Conservation (phyloP, 148 eudicot genomes). For the Chenopodium quinoa region DNA sequence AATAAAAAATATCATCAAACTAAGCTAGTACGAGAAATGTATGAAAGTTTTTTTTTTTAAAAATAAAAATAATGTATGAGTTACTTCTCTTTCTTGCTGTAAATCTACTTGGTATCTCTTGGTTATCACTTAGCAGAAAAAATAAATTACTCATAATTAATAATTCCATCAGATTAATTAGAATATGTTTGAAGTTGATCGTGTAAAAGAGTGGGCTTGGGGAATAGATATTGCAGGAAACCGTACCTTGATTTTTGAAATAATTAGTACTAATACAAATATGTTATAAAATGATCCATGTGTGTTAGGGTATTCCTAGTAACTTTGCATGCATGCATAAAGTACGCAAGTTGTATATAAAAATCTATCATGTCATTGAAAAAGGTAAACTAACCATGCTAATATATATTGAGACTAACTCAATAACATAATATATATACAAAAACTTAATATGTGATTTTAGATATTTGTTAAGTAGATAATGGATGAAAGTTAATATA, state of each 20-base stretch:
- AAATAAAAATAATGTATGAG: no score
- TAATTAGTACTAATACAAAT: not conserved
- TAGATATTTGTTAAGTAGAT: no score
- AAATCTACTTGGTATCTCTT: not conserved
- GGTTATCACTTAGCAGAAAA: not conserved
- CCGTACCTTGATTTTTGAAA: conserved; percentile 10
- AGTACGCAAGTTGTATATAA: not conserved
- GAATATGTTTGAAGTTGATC: not conserved
- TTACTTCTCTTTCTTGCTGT: not conserved
- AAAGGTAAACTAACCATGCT: no score
- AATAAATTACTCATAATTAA: not conserved
- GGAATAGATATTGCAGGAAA: conserved; percentile 10
- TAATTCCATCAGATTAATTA: not conserved
- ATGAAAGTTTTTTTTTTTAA: no score
- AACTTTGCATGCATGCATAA: conserved; percentile 7
- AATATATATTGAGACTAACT: no score
- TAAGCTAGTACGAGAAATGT: no score
- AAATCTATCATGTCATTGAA: not conserved
- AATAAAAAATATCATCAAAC: no score
- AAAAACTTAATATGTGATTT: no score
- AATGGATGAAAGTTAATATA: no score
- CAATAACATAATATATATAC: no score
- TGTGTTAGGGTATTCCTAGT: not conserved
- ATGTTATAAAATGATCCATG: not conserved
- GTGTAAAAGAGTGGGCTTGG: conserved; percentile 25